These are phyloP conservation scores for Didymella keratinophila DNA, from an alignment of 2,329 filamentous ascomycete species.

Conservation along the genomic window DNA sequence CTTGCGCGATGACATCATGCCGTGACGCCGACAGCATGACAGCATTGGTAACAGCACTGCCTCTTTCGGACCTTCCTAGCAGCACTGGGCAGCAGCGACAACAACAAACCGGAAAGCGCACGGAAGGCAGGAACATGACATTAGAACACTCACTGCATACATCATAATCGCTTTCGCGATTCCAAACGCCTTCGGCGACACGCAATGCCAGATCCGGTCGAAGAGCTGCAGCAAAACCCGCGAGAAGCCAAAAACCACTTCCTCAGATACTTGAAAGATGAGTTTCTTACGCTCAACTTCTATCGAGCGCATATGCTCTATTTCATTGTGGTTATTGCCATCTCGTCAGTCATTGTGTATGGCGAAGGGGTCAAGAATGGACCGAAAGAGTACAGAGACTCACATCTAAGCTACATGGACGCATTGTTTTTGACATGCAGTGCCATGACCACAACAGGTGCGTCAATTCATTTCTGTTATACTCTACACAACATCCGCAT, in stretches of 20 bases:
- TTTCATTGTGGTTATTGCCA: constrained; percentile 37
- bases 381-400: constrained; percentile 26
- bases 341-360: constrained; percentile 41
- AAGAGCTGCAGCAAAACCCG: constrained; percentile 28
- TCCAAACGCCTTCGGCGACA: background rate
- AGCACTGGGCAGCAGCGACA: background rate
- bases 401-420: constrained; percentile 36
- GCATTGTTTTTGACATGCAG: constrained; percentile 40
- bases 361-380: constrained; percentile 38
- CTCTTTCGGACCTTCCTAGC: constrained; percentile 12
- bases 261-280: constrained; percentile 27
- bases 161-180: background rate
- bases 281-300: constrained; percentile 31
- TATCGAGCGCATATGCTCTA: constrained; percentile 44
- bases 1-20: constrained; percentile 17
- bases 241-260: constrained; percentile 31
- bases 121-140: constrained; percentile 1
- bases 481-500: too few species aligned
- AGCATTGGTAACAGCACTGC: constrained; percentile 16
- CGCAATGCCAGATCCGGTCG: constrained; percentile 29
- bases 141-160: background rate
- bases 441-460: constrained; percentile 45
- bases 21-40: background rate
- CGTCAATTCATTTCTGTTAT: background rate
- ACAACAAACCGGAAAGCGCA: constrained; percentile 6